Evolutionary conservation across 2,329 filamentous ascomycete genomes (phyloP), one percentile per base, ranked within the genome.

Genomic region (Monosporascus sp.): DNA sequence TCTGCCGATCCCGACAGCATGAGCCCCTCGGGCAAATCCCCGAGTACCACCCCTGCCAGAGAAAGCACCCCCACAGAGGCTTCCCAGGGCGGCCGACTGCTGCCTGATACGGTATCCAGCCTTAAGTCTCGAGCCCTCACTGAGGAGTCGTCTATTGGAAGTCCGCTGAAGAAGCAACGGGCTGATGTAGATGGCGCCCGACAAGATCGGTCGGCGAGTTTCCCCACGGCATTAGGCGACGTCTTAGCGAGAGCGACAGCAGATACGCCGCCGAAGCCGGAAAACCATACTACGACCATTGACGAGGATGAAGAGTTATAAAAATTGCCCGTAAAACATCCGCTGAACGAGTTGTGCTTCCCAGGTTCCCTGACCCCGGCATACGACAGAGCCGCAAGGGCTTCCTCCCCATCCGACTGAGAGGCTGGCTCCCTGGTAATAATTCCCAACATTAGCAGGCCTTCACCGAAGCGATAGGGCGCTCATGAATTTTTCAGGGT

Each of bases 151-250:
- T 67, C 74, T 5, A 69, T 90, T 22, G 87, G 85, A 48, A 90
- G 86, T 59, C 88, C 88, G 1, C 78, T 89, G 62, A 91, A 91
- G 77, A 90, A 86, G 66, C 86, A 89, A 54, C 78, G 88, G 37
- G 81, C 86, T 1, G 88, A 85, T 61, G 63, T 83, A 24, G 75
- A 78, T 7, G 78, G 74, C 7, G 69, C 74, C 40, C 71, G 77
- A 51, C 73, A 72, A 48, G 72, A 76, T 49, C 64, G 66, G 31
- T 65, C 66, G 8, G 52, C 61, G 17, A 65, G 63, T 18, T 72
- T 74, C 55, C 71, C 72, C 24, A 62, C 71, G 15, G 68, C 70
- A 17, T 60, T 76, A 48, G 73, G 72, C 28, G 72, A 76, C 58
- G 68, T 76, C 49, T 65, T 76, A 44, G 70, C 58, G 18, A 63